Evolutionary conservation across 805 yeast species (phyloP).

Genomic region (Priceomyces haplophilus): DNA sequence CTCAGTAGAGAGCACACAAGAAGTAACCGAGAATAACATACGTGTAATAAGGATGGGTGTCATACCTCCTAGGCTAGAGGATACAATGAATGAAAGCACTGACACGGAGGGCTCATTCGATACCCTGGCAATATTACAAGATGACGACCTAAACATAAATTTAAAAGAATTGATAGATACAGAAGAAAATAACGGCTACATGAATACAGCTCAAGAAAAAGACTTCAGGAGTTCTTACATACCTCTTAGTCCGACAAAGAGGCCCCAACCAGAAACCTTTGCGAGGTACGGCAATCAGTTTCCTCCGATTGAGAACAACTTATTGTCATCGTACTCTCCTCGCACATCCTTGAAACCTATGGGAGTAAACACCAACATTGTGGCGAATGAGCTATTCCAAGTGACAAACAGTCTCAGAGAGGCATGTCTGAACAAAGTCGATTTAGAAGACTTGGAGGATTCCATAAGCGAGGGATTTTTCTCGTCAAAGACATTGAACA

Average conservation of each 20-base stretch:
- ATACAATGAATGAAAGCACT: constrained; percentile 1
- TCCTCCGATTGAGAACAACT: not conserved
- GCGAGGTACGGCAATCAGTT: not conserved
- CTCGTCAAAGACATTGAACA: constrained; percentile 22
- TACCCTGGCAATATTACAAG: constrained; percentile 7
- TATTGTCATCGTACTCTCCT: constrained; percentile 2
- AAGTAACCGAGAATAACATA: not conserved
- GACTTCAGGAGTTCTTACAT: not conserved
- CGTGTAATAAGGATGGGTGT: not conserved
- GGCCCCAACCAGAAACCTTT: not conserved
- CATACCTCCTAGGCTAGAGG: not conserved
- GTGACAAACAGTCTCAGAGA: constrained; percentile 24
- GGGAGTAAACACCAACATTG: constrained; percentile 9
- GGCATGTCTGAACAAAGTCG: not conserved
- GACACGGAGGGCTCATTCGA: constrained; percentile 5
- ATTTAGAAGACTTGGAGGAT: constrained; percentile 9
- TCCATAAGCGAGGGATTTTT: constrained; percentile 16
- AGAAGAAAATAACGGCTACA: not conserved
- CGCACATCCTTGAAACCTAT: constrained; percentile 10
- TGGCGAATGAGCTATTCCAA: constrained; percentile 33
- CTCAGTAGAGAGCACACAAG: not conserved
- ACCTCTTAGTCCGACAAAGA: constrained; percentile 6
- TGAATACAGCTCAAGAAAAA: not conserved
- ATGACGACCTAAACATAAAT: constrained; percentile 20
- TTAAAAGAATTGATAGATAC: constrained; percentile 15